phyloP scores from a whole-genome alignment of 495 filamentous ascomycete species.

The Talaromyces nanjingensis region DNA sequence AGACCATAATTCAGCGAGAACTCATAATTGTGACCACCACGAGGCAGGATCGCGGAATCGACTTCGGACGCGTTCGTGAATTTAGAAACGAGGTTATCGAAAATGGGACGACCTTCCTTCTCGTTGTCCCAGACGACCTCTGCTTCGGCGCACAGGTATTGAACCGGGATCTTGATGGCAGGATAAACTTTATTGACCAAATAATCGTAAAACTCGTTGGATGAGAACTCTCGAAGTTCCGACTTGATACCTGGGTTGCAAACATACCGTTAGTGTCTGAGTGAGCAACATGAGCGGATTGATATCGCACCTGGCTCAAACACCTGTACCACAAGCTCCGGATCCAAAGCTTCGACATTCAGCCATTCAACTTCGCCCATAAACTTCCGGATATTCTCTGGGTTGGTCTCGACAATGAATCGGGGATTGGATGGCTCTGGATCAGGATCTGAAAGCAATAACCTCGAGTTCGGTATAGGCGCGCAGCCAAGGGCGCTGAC shows the following conservation, averaged over 20 bases:
- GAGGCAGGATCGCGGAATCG: constrained; percentile 1
- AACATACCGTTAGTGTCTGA: not conserved
- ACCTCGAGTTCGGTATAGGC: not conserved
- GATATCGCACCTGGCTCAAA: constrained; percentile 6
- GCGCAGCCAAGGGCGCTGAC: constrained; percentile 8
- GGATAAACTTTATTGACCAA: not conserved
- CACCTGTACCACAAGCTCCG: not conserved
- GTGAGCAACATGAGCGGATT: not conserved
- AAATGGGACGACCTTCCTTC: constrained; percentile 5
- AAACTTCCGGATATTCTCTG: constrained; percentile 6
- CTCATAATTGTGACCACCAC: constrained; percentile 10
- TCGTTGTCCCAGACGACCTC: constrained; percentile 7
- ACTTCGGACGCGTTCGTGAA: constrained; percentile 1
- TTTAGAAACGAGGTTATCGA: not conserved
- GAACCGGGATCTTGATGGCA: not conserved
- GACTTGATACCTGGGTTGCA: not conserved
- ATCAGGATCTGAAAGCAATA: constrained; percentile 1
- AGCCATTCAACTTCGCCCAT: constrained; percentile 10
- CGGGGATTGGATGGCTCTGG: not conserved
- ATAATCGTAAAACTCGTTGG: constrained; percentile 6
- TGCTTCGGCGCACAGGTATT: constrained; percentile 1
- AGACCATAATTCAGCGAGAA: not conserved
- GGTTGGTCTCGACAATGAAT: not conserved
- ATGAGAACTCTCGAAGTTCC: not conserved
- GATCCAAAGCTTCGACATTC: not conserved